Evolutionary conservation across 768 basidiomycete species (phyloP), one percentile per base, ranked within the genome.

Genomic region (Myochromella boudieri): DNA sequence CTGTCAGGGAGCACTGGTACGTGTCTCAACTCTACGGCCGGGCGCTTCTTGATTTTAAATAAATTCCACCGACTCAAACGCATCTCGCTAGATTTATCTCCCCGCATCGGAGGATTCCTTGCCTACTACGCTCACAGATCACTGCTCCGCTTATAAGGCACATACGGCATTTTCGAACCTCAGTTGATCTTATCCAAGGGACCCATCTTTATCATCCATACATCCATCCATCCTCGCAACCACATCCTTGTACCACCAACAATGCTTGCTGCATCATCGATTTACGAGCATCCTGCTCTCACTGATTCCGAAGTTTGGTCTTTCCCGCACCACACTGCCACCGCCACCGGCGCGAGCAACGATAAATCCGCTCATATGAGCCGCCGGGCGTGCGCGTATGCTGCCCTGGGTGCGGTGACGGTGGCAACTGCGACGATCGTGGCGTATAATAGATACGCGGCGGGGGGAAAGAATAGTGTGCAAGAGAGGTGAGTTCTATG

Each of bases 221-320:
- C 18, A 33, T 14, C 12, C 15, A 28, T 14, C 32, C 14, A 11
- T 15, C 6, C 20, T 8, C n/a, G n/a, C n/a, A n/a, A n/a, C n/a
- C n/a, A n/a, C n/a, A n/a, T n/a, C n/a, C n/a, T n/a, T n/a, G n/a
- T n/a, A n/a, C n/a, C n/a, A n/a, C n/a, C n/a, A n/a, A n/a, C n/a
- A n/a, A 54, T 54, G 53, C 45, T 46, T 31, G 53, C 53, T 28
- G 41, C 49, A 17, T 40, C 37, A n/a, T 54, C 53, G 1, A 47
- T 54, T 3, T 54, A 54, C 42, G 49, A 54, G 37, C 53, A 54
- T 36, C 53, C 53, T 1, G 27, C 31, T 2, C 46, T 54, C 38
- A 43, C 42, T 36, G 37, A 46, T 15, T 54, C 53, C 12, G 53
- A 54, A 12, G 31, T 54, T 39, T 54, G 53, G 53, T 11, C 34